Evolutionary conservation across 129 eudicot genomes (phyloP).

Genomic region (Pulicaria dysenterica): DNA sequence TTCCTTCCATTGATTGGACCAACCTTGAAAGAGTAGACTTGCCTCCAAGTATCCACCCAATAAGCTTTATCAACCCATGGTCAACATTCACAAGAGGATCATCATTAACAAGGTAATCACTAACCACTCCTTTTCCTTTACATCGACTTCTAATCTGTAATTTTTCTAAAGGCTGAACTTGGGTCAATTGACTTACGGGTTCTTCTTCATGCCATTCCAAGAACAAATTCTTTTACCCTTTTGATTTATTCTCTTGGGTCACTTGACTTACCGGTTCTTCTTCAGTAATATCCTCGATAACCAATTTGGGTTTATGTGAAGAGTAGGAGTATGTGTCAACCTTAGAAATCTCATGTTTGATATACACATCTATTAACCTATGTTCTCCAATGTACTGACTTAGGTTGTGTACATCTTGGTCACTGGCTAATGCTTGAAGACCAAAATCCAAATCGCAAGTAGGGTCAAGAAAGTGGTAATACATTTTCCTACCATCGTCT

Average conservation of each 20-base stretch:
- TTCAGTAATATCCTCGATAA: no score
- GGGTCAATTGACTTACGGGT: no score
- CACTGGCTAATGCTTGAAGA: background rate
- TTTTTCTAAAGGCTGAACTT: no score
- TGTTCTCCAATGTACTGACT: background rate
- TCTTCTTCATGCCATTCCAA: no score
- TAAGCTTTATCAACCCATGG: background rate
- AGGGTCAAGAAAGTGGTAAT: background rate
- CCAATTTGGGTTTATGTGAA: no score
- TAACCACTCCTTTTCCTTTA: no score
- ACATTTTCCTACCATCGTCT: background rate
- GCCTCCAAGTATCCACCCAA: background rate
- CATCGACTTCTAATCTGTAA: no score
- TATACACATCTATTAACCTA: background rate
- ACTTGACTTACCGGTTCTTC: no score
- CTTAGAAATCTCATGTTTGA: background rate
- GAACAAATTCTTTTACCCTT: no score
- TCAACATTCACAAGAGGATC: no score
- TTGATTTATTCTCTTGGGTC: no score
- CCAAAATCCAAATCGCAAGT: background rate
- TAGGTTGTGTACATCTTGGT: background rate
- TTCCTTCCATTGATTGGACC: background rate
- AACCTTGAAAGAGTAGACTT: background rate
- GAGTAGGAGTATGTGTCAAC: background rate
- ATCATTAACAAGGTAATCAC: no score